Base-by-base conservation (phyloP, 192 early-diverging fungal genomes). In the Backusella liffmaniae region DNA sequence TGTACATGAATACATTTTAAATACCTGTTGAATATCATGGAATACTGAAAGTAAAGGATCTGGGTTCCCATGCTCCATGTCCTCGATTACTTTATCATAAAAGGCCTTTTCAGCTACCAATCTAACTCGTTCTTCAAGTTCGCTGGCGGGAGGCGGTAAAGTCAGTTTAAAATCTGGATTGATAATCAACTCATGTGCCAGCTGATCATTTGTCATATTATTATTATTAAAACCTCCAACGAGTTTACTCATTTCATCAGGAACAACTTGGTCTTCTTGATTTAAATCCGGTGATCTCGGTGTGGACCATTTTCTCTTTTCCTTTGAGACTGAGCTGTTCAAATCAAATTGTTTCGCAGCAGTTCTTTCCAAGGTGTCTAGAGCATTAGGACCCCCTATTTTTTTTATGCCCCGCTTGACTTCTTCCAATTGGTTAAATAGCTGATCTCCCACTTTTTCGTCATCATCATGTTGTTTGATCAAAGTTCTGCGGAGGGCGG, bases 141-240 rank as follows among this genome's bases (percentile, higher is more conserved):
- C 84, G 5, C 67, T 66, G 1, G 65, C 65, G 1, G 65, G 67
- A 21, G 65, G 46, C 56, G 37, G 66, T 18, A 16, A 23, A 74
- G 77, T 82, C 42, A 96, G 79, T 51, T 84, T 81, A 73, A 93
- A 94, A 21, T 92, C 86, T 2, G 94, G 90, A 77, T 96, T 87
- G 76, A 94, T 73, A 37, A 91, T 88, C 13, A 96, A 70, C 77
- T 96, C 94, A 79, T 96, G 94, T 0, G 92, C 89, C 62, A 96
- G 75, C 70, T 91, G 84, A 36, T 92, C 85, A 75, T 94, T 94
- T 35, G 85, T 83, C 35, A 91, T 76, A 0, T 78, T 73, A 7
- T 68, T 67, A 41, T 74, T 59, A 56, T 88, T 79, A 35, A 77
- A 30, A 46, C 46, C 8, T 21, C 9, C 21, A 18, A 37, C 73